Percentiles rank a stretch among this genome's conserved stretches.
Evolutionary conservation across 2,329 filamentous ascomycete genomes (phyloP).

Genomic region (Paracoccidioides lutzii): DNA sequence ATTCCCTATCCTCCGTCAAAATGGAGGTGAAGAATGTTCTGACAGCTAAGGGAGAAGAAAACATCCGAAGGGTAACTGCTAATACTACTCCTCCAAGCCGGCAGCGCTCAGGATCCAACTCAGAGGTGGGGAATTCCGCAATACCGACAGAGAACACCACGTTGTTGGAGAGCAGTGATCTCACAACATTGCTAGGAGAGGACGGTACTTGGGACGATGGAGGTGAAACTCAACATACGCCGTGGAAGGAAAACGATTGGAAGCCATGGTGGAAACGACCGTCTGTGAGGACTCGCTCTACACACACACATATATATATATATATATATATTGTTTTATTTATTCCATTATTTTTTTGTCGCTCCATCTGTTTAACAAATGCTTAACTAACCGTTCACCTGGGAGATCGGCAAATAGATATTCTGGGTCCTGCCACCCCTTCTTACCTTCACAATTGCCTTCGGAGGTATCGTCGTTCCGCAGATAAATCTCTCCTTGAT

Average conservation of each 20-base stretch:
- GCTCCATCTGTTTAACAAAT: no score
- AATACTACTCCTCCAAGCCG: not conserved
- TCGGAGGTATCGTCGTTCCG: slow-evolving; percentile 74
- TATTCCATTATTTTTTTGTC: no score
- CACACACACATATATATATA: no score
- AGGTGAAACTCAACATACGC: not conserved
- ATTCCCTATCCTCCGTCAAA: not conserved
- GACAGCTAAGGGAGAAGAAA: not conserved
- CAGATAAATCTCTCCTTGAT: slow-evolving; percentile 76
- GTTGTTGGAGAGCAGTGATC: not conserved
- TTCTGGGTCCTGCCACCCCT: slow-evolving; percentile 76
- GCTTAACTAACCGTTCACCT: not conserved
- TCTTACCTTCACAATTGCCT: slow-evolving; percentile 68
- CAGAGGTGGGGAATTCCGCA: not conserved
- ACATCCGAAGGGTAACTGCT: not conserved
- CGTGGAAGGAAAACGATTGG: slow-evolving; percentile 19
- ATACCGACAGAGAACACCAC: not conserved
- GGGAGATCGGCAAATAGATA: slow-evolving; percentile 39
- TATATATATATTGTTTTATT: not conserved
- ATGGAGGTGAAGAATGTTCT: not conserved
- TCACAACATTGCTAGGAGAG: not conserved
- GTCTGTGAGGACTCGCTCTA: slow-evolving; percentile 29
- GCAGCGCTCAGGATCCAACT: not conserved
- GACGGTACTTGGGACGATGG: not conserved
- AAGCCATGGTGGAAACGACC: slow-evolving; percentile 39